A percentile compares a stretch with the other conserved stretches of the same genome.
Evolutionary conservation across 306 rosid species (phyloP).

Genomic region (Clitoria ternatea): DNA sequence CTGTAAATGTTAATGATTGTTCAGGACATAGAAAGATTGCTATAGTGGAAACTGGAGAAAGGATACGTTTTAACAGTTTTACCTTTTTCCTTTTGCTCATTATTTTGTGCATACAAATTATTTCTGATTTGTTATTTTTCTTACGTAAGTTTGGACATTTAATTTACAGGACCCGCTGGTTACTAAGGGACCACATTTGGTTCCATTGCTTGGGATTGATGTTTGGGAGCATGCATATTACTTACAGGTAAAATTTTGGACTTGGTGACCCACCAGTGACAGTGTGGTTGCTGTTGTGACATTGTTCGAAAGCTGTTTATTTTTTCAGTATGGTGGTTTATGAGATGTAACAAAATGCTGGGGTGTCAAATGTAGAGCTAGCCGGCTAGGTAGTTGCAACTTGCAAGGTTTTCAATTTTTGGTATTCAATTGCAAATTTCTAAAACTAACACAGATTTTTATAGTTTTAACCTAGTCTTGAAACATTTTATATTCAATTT

Average conservation of each 20-base stretch:
- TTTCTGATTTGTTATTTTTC: conserved; percentile 6
- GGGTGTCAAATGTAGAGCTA: neutral
- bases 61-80: neutral
- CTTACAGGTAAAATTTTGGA: conserved; percentile 67
- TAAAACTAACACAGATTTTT: too few species aligned
- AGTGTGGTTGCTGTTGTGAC: conserved; percentile 3
- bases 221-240: conserved; percentile 99
- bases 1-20: neutral
- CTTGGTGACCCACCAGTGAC: neutral
- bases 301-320: conserved; percentile 1
- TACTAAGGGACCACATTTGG: conserved; percentile 72
- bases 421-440: neutral
- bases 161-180: conserved; percentile 85
- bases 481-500: too few species aligned
- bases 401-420: neutral
- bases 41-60: neutral
- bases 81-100: neutral
- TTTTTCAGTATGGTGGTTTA: neutral
- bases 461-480: neutral
- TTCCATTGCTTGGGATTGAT: conserved; percentile 94
- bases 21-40: conserved; percentile 7
- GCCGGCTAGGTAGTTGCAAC: neutral
- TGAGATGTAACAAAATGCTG: neutral
- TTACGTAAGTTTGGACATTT: conserved; percentile 29
- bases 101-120: neutral